A percentile compares a stretch with the other conserved stretches of the same genome.
Conservation (phyloP, 2,329 filamentous ascomycete species). For the Penicillium digitatum region DNA sequence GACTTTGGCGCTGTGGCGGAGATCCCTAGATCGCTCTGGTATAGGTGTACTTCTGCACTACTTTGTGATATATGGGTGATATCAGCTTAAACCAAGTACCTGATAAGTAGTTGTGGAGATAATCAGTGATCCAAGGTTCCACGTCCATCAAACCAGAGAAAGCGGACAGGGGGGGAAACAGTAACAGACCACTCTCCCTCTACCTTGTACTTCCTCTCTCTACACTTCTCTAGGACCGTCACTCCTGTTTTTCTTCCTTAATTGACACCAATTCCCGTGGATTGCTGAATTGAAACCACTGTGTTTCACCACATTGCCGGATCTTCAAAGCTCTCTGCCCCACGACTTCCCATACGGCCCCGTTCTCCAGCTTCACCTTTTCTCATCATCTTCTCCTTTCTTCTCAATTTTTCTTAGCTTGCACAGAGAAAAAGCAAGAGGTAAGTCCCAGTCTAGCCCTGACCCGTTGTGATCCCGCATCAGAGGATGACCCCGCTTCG, state of each 20-base stretch:
- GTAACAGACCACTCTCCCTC: background rate
- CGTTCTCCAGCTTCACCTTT: conserved; percentile 9
- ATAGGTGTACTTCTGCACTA: background rate
- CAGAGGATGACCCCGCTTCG: conserved; percentile 8
- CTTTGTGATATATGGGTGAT: background rate
- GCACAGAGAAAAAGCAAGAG: background rate
- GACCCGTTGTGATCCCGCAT: conserved; percentile 2
- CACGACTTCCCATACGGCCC: conserved; percentile 6
- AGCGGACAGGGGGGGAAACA: background rate
- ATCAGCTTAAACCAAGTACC: background rate
- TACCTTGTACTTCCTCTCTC: background rate
- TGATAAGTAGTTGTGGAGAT: conserved; percentile 2
- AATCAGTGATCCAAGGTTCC: conserved; percentile 8
- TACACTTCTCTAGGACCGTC: background rate
- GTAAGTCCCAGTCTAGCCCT: background rate
- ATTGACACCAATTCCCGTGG: background rate
- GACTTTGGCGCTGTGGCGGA: conserved; percentile 22
- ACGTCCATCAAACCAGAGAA: conserved; percentile 9
- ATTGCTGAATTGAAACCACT: background rate
- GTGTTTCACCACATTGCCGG: conserved; percentile 4
- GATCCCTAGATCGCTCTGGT: background rate
- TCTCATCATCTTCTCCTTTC: background rate
- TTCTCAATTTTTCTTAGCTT: background rate
- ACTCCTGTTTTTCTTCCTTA: background rate
- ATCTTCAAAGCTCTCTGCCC: conserved; percentile 9